phyloP scores from a whole-genome alignment of 108 stramenopile genomes.

The Pseudonitzschia delicatissima region DNA sequence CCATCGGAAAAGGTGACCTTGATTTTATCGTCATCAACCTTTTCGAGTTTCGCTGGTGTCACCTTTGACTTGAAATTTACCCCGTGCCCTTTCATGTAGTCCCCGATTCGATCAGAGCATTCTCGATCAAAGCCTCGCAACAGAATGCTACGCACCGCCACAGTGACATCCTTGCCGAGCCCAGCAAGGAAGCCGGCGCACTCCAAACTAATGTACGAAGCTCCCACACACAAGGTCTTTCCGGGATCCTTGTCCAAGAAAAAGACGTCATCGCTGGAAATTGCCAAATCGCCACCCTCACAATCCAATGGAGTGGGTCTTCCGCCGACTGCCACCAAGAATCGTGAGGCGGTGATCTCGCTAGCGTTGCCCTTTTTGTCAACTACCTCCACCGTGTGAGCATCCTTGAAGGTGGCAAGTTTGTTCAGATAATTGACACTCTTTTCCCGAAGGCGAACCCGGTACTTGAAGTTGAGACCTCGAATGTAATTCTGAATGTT shows the following conservation, averaged over 20 bases:
- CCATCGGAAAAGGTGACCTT: conserved; percentile 88
- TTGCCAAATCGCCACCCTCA: conserved; percentile 91
- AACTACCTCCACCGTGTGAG: conserved; percentile 75
- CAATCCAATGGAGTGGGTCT: conserved; percentile 84
- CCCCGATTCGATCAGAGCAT: conserved; percentile 83
- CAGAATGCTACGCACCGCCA: conserved; percentile 93
- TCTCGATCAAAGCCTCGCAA: conserved; percentile 97
- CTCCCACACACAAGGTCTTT: conserved; percentile 95
- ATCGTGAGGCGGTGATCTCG: conserved; percentile 73
- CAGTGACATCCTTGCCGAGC: conserved; percentile 88
- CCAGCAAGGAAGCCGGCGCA: conserved; percentile 97
- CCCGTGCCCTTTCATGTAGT: conserved; percentile 84
- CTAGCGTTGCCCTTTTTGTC: conserved; percentile 82
- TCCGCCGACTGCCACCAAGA: conserved; percentile 95
- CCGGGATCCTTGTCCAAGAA: conserved; percentile 88
- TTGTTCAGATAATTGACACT: conserved; percentile 91
- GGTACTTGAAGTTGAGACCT: conserved; percentile 95
- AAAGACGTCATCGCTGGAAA: conserved; percentile 95
- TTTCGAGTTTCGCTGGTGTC: conserved; percentile 78
- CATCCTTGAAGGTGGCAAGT: conserved; percentile 81
- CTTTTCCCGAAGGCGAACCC: conserved; percentile 92
- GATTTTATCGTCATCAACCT: conserved; percentile 71
- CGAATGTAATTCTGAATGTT: conserved; percentile 96
- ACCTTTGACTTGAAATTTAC: conserved; percentile 79
- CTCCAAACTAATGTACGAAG: conserved; percentile 96